Evolutionary conservation across 2,329 filamentous ascomycete species (phyloP), one percentile per base, ranked within the genome.

Genomic region (Colletotrichum abscissum): DNA sequence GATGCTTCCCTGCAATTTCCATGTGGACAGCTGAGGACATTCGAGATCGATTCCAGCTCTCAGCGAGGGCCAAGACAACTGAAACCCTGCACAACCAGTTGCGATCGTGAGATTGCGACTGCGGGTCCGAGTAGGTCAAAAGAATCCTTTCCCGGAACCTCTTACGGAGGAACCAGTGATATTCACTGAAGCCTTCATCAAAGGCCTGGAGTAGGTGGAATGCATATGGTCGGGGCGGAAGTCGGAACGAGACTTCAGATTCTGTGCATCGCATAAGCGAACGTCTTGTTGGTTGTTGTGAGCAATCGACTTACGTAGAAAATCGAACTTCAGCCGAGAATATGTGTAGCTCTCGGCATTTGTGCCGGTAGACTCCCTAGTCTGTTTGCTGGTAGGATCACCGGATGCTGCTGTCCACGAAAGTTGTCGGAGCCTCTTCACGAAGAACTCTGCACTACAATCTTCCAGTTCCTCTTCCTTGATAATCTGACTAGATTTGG

Each of bases 101-200:
- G 11, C 75, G 60, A 42, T 77, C 75, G n/a, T 67, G 35, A 1
- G 71, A 67, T 42, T 77, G 76, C 7, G 75, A 75, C 12, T 14
- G 26, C 6, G 75, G 75, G 19, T 74, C 63, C 5, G 75, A 67
- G n/a, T 77, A 76, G 2, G 71, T 76, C 59, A 65, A 28, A 2
- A 69, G n/a, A 0, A 76, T 62, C 12, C 73, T 58, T 14, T 75
- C 63, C 0, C 62, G 69, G 22, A 77, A 77, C 4, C 26, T 57
- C 56, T 68, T 72, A 6, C 76, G 68, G 8, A 74, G 67, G 33
- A 71, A 74, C 71, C 73, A 77, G 57, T 77, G 76, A n/a, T 76
- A 77, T 33, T 75, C 76, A 42, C 76, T 66, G 28, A 76, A 77
- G 6, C 73, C 73, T 30, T 76, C 75, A 30, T 77, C 76, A 22